Percentiles rank a stretch among this genome's conserved stretches.
These are phyloP conservation scores for Herpetomonas samuelpessoai DNA, from an alignment of 208 protist genomes.

Conservation along the genomic window DNA sequence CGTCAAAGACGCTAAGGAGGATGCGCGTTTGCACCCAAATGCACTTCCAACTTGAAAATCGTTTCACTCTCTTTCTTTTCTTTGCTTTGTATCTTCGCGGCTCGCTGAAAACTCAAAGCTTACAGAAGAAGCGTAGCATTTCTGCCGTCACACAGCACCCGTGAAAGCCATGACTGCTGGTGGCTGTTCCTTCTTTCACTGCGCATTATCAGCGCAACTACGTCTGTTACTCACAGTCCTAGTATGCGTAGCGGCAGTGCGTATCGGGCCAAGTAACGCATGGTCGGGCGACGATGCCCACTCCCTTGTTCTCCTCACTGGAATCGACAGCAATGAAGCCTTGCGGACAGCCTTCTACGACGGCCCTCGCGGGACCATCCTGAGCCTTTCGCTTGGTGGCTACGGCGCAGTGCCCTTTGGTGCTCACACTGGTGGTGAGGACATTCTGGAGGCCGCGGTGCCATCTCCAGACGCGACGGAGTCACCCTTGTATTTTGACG, in stretches of 20 bases:
- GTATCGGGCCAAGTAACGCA: slow-evolving; percentile 5
- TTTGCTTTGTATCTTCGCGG: slow-evolving; percentile 10
- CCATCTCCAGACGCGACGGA: slow-evolving; percentile 2
- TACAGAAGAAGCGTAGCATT: too few species aligned
- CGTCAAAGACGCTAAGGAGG: too few species aligned
- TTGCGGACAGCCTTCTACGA: slow-evolving; percentile 56
- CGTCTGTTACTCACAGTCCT: too few species aligned
- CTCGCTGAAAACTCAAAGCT: too few species aligned
- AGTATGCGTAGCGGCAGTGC: too few species aligned
- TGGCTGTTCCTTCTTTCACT: slow-evolving; percentile 1
- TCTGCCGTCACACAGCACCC: slow-evolving; percentile 2
- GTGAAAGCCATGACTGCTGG: not conserved
- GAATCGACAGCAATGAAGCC: slow-evolving; percentile 23
- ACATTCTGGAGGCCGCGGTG: not conserved
- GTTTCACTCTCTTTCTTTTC: slow-evolving; percentile 8
- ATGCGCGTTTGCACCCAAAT: too few species aligned
- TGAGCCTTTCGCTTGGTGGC: slow-evolving; percentile 19
- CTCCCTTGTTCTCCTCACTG: slow-evolving; percentile 33
- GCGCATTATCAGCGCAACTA: too few species aligned
- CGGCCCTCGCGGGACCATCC: slow-evolving; percentile 20
- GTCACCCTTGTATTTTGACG: not conserved
- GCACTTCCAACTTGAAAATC: slow-evolving; percentile 5
- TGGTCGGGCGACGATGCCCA: slow-evolving; percentile 41
- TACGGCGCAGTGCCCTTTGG: slow-evolving; percentile 15
- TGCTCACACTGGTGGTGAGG: not conserved